Conservation (phyloP, 2,329 filamentous ascomycete species). For the Cercospora citrullina region DNA sequence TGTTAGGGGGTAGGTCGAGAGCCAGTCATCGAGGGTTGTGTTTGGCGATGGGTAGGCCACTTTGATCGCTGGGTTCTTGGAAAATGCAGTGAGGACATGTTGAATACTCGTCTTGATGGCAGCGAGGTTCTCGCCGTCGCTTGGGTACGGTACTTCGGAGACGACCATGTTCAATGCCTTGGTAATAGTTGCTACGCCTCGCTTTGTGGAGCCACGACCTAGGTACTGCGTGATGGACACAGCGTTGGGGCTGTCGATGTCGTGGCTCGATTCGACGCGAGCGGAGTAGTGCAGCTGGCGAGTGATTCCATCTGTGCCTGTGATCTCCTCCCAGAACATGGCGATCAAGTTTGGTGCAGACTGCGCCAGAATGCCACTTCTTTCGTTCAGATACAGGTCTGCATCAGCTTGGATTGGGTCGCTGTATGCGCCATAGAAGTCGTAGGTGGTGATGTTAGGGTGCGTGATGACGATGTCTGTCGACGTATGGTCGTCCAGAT, state of each 20-base stretch:
- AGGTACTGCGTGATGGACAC: slow-evolving; percentile 58
- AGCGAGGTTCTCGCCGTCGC: slow-evolving; percentile 57
- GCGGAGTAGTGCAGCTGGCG: slow-evolving; percentile 67
- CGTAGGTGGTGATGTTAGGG: slow-evolving; percentile 59
- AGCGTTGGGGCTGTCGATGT: slow-evolving; percentile 41
- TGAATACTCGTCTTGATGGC: slow-evolving; percentile 67
- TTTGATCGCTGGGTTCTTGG: slow-evolving; percentile 56
- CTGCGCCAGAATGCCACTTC: slow-evolving; percentile 62
- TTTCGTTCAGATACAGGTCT: slow-evolving; percentile 46
- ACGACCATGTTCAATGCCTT: slow-evolving; percentile 59
- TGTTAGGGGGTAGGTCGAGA: slow-evolving; percentile 49
- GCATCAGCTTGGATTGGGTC: slow-evolving; percentile 45
- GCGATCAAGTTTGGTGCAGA: slow-evolving; percentile 66
- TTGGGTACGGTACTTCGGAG: slow-evolving; percentile 60
- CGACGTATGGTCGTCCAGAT: slow-evolving; percentile 58
- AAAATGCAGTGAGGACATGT: slow-evolving; percentile 57
- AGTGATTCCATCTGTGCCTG: slow-evolving; percentile 58
- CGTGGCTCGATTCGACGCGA: slow-evolving; percentile 60
- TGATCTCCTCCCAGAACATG: slow-evolving; percentile 62
- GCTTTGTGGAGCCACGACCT: slow-evolving; percentile 62
- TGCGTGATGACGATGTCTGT: slow-evolving; percentile 56
- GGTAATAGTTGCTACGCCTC: slow-evolving; percentile 63
- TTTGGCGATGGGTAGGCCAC: slow-evolving; percentile 57
- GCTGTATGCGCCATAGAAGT: slow-evolving; percentile 64
- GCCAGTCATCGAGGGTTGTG: slow-evolving; percentile 56